Percentiles rank a stretch among this genome's conserved stretches.
Evolutionary conservation across 2,329 filamentous ascomycete genomes (phyloP).

Genomic region (Arachnopeziza araneosa): DNA sequence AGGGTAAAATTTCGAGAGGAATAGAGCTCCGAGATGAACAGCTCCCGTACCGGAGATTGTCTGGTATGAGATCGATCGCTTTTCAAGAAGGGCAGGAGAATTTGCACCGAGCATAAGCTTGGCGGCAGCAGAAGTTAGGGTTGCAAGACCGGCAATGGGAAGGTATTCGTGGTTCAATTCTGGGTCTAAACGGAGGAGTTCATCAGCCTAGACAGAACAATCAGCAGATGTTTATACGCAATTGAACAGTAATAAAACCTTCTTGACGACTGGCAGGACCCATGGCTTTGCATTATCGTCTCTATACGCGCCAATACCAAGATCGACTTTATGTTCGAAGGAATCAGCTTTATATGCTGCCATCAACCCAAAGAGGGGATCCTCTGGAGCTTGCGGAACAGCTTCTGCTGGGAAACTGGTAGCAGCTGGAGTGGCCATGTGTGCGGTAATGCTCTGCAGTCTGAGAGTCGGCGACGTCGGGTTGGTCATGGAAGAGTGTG

Average conservation of each 20-base stretch:
- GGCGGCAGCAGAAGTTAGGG: slow-evolving; percentile 84
- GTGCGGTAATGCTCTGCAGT: slow-evolving; percentile 58
- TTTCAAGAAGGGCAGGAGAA: slow-evolving; percentile 77
- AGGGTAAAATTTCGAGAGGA: slow-evolving; percentile 87
- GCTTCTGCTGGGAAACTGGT: slow-evolving; percentile 70
- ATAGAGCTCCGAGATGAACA: slow-evolving; percentile 86
- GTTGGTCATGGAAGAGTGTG: slow-evolving; percentile 8
- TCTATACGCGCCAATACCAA: slow-evolving; percentile 88
- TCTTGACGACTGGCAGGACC: slow-evolving; percentile 93
- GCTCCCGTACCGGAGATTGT: slow-evolving; percentile 97
- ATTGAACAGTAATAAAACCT: slow-evolving; percentile 52
- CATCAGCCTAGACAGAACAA: slow-evolving; percentile 64
- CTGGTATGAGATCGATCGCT: slow-evolving; percentile 76
- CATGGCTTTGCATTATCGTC: slow-evolving; percentile 95
- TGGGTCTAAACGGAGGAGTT: slow-evolving; percentile 81
- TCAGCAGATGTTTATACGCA: slow-evolving; percentile 6
- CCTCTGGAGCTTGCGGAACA: slow-evolving; percentile 88
- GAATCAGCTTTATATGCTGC: slow-evolving; percentile 79
- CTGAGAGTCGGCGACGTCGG: slow-evolving; percentile 41
- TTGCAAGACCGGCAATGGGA: slow-evolving; percentile 81
- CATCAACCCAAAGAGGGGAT: slow-evolving; percentile 91
- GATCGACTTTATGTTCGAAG: slow-evolving; percentile 77
- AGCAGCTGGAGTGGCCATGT: slow-evolving; percentile 52
- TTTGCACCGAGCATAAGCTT: slow-evolving; percentile 78
- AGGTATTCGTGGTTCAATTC: slow-evolving; percentile 97